Evolutionary conservation across 2,329 filamentous ascomycete genomes (phyloP).

Genomic region (Trichoderma atroviride): DNA sequence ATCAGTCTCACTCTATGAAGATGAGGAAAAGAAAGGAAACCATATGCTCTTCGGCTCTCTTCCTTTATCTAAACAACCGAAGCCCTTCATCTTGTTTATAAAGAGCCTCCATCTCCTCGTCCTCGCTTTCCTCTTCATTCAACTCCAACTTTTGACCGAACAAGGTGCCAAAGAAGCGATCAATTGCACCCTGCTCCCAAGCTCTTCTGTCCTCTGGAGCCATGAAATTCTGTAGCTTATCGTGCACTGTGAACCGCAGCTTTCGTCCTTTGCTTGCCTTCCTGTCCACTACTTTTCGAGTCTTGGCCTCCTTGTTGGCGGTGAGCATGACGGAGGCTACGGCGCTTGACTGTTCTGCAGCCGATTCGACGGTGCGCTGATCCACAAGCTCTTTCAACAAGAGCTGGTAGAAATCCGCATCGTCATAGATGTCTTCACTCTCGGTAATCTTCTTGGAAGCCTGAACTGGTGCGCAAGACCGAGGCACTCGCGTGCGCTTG

Average conservation of each 20-base stretch:
- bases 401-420: conserved; percentile 91
- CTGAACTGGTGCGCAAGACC: conserved; percentile 76
- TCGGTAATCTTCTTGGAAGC: conserved; percentile 59
- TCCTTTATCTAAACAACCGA: conserved; percentile 50
- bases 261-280: conserved; percentile 95
- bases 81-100: conserved; percentile 58
- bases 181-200: conserved; percentile 82
- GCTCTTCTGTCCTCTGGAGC: conserved; percentile 78
- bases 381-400: conserved; percentile 92
- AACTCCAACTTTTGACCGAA: conserved; percentile 71
- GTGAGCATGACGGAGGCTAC: conserved; percentile 64
- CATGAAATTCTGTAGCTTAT: conserved; percentile 99
- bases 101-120: conserved; percentile 55
- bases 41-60: background rate
- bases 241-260: conserved; percentile 90
- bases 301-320: conserved; percentile 74
- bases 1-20: conserved; percentile 1
- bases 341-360: conserved; percentile 49
- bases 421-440: conserved; percentile 76
- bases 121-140: conserved; percentile 58
- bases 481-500: conserved; percentile 68
- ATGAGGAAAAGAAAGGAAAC: background rate
- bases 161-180: conserved; percentile 74
- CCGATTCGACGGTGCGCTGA: conserved; percentile 74
- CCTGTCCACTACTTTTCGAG: conserved; percentile 83